Evolutionary conservation across 192 early-diverging fungal species (phyloP).

Genomic region (Chytriomyces hyalinus): DNA sequence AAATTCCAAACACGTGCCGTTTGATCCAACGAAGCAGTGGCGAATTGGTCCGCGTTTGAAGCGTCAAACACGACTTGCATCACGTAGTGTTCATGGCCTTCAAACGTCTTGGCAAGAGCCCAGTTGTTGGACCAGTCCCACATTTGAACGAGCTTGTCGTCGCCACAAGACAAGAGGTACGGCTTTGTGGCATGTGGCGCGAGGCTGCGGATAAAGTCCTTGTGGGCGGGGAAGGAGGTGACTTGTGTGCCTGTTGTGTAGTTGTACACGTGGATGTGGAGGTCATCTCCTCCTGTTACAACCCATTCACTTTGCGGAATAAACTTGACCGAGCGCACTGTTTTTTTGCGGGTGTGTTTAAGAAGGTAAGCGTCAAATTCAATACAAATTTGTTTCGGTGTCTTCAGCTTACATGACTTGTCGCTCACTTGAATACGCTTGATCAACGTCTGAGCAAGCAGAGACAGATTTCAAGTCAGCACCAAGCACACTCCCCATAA

Average conservation of each 20-base stretch:
- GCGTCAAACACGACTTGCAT: conserved; percentile 98
- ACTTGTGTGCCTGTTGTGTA: conserved; percentile 74
- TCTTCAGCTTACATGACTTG: too few species aligned
- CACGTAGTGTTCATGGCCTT: conserved; percentile 97
- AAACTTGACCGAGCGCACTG: conserved; percentile 90
- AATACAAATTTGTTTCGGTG: too few species aligned
- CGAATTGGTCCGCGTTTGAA: conserved; percentile 86
- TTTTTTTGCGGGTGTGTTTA: too few species aligned
- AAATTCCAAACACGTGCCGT: conserved; percentile 98
- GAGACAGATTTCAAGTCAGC: too few species aligned
- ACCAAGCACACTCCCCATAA: too few species aligned
- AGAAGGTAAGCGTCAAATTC: too few species aligned
- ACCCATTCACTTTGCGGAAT: conserved; percentile 92
- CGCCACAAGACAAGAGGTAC: conserved; percentile 92
- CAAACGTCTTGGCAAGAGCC: conserved; percentile 70
- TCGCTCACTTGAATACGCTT: too few species aligned
- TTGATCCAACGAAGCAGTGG: conserved; percentile 92
- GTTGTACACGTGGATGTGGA: conserved; percentile 97
- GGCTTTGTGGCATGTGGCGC: conserved; percentile 95
- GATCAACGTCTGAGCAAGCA: too few species aligned
- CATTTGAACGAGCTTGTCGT: conserved; percentile 97
- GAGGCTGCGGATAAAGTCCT: conserved; percentile 95
- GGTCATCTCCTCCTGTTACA: conserved; percentile 96
- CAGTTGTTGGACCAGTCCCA: conserved; percentile 98
- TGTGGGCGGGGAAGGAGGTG: conserved; percentile 53